phyloP scores from a whole-genome alignment of 2,329 filamentous ascomycete genomes.

The Arthrobotrys conoides region DNA sequence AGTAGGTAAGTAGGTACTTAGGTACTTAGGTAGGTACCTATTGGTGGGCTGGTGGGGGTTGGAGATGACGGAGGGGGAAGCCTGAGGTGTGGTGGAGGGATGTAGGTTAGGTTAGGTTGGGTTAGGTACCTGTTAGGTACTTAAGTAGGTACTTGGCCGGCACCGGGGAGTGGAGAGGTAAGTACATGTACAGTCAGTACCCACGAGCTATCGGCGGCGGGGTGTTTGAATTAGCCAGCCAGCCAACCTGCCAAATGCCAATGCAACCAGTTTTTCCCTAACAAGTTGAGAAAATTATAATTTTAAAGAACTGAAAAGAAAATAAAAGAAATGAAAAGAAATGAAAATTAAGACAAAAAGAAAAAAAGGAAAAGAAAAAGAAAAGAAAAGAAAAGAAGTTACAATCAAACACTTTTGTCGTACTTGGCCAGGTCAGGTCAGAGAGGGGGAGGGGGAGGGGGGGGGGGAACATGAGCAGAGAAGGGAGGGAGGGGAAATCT shows the following conservation, averaged over 20 bases:
- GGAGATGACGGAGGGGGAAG: slow-evolving; percentile 25
- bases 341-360: neutral
- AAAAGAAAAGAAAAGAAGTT: neutral
- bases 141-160: slow-evolving; percentile 3
- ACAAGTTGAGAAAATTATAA: slow-evolving; percentile 9
- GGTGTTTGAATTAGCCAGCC: slow-evolving; percentile 19
- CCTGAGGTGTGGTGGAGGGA: slow-evolving; percentile 4
- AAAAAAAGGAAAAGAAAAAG: neutral
- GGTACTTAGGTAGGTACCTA: neutral
- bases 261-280: neutral
- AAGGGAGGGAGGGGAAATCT: neutral
- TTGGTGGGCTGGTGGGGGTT: slow-evolving; percentile 32
- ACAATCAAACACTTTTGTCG: neutral
- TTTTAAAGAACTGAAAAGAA: neutral
- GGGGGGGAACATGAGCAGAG: too few relatives aligned
- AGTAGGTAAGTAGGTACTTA: neutral
- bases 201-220: slow-evolving; percentile 22
- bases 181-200: neutral
- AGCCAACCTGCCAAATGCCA: neutral
- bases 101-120: too few relatives aligned
- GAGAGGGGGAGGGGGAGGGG: neutral
- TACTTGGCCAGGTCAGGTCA: neutral
- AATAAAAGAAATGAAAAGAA: slow-evolving; percentile 2
- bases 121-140: too few relatives aligned
- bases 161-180: slow-evolving; percentile 17